Base-by-base conservation (phyloP, 306 rosid genomes). In the Prunus kanzakura region DNA sequence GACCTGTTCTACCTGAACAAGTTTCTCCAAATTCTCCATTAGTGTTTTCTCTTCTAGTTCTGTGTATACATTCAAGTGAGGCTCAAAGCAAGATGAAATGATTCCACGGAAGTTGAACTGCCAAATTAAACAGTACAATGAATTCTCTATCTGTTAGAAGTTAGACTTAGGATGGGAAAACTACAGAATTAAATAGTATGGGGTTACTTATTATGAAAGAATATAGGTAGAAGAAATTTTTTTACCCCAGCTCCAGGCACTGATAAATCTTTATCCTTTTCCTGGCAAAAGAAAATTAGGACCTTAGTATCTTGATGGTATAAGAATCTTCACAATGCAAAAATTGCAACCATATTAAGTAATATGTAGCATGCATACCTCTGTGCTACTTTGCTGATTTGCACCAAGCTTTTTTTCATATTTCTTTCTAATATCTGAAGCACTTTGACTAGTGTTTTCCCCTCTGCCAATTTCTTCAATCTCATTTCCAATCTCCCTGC, bases 91-190 rank as follows among this genome's bases (percentile, higher is more conserved):
- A 82, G 99, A 95, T 79, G 99, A 95, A 85, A 95, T 84, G 78
- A 95, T 95, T 79, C 99, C 99, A 58, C 97, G 97, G 75, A 95
- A 95, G 88, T 95, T 95, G 91, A 95, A 95, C 99, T 95, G 97
- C 78, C 88, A 87, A 87, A 90, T 82, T 57, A 85, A 85, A 79
- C 77, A 76, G 4, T 64, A 38, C 49, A 79, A 25, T 60, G 64
- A 38, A 71, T 74, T 80, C 75, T 78, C 76, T 58, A 58, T 8
- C 27, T 9, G 11, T 20, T 11, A 56, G 27, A 56, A 9, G 61
- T 10, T 56, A 56, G 27, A 56, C 61, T 6, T 7, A 77, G 71
- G 14, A 38, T 38, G 7, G 2, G 9, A 38, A 70, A 66, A 54
- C 11, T 7, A 16, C 18, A 54, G 58, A 54, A 54, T 16, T 54